Evolutionary conservation across 768 basidiomycete genomes (phyloP), one percentile per base, ranked within the genome.

Genomic region (Collybia sp.): DNA sequence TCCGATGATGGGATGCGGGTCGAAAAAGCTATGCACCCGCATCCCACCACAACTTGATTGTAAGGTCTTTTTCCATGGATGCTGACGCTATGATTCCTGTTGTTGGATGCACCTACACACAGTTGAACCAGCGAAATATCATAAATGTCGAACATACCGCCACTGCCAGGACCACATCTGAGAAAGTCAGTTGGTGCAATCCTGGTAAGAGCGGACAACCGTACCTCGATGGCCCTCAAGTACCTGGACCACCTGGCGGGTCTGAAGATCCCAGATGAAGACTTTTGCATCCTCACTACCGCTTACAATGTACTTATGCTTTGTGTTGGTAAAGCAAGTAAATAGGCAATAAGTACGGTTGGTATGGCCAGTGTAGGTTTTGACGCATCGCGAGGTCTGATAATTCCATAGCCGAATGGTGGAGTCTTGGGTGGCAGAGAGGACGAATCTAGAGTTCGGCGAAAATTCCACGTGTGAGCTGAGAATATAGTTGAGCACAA

Each of bases 371-470:
- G 75, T 81, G 58, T 93, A 93, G 2, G 93, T 95, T 69, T 98
- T 97, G 17, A 95, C 83, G 54, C 92, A 92, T 48, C 85, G 84
- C 3, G 91, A 89, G 6, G 81, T 85, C 49, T 93, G 90, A 59
- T 87, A 93, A 62, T 95, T 89, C 93, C 96, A 98, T 12, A 99
- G 68, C 1, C 95, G 82, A 48, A 98, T 83, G 0, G 90, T 93
- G 5, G 92, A 95, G 61, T 98, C 94, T 60, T 97, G 88, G 2
- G 96, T 96, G 1, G 91, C 85, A 4, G 85, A 88, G 35, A 99
- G 76, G 18, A 98, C 79, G 64, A 87, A 94, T 56, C 77, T 81
- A 1, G 92, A 93, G 62, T 96, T 97, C 0, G 92, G 93, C 16
- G 94, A 90, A 66, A 98, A 98, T 54, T 74, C 76, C 42, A 93